phyloP scores from a whole-genome alignment of 2,329 filamentous ascomycete species.

The Ophiocordyceps unilateralis region DNA sequence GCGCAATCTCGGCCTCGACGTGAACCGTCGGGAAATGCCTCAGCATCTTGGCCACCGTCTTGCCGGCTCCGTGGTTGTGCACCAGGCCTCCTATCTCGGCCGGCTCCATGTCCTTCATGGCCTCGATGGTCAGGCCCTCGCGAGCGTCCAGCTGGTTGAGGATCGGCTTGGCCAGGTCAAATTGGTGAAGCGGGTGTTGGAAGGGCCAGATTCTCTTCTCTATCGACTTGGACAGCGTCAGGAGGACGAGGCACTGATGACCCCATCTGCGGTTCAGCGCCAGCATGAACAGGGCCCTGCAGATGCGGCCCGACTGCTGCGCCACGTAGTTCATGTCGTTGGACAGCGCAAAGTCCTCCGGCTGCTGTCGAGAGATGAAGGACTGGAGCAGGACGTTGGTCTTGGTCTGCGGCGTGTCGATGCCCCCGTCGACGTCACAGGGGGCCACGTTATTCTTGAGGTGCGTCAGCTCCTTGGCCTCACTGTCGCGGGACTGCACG shows the following conservation, averaged over 20 bases:
- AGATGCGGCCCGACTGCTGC: slow-evolving; percentile 89
- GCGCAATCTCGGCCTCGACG: slow-evolving; percentile 87
- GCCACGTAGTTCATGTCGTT: slow-evolving; percentile 92
- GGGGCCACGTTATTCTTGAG: slow-evolving; percentile 55
- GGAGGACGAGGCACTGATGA: slow-evolving; percentile 76
- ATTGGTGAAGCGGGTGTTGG: slow-evolving; percentile 88
- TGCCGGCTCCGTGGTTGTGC: slow-evolving; percentile 78
- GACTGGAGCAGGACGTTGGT: slow-evolving; percentile 91
- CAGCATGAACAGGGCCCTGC: slow-evolving; percentile 91
- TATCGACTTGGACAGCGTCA: slow-evolving; percentile 91
- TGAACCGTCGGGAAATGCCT: slow-evolving; percentile 85
- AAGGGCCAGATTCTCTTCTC: slow-evolving; percentile 93
- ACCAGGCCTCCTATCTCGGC: slow-evolving; percentile 82
- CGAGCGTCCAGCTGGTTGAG: slow-evolving; percentile 76
- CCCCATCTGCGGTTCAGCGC: slow-evolving; percentile 91
- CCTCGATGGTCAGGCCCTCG: slow-evolving; percentile 58
- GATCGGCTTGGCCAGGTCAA: slow-evolving; percentile 72
- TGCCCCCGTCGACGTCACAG: slow-evolving; percentile 61
- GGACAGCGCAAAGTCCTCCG: slow-evolving; percentile 84
- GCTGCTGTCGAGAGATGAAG: slow-evolving; percentile 73
- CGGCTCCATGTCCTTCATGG: slow-evolving; percentile 80
- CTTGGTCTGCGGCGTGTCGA: slow-evolving; percentile 64
- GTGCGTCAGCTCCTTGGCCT: slow-evolving; percentile 68
- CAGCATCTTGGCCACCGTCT: slow-evolving; percentile 62
- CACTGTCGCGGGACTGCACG: slow-evolving; percentile 78